A percentile compares a stretch with the other conserved stretches of the same genome.
phyloP scores from a whole-genome alignment of 2,329 filamentous ascomycete species.

The Xylaria sp. region DNA sequence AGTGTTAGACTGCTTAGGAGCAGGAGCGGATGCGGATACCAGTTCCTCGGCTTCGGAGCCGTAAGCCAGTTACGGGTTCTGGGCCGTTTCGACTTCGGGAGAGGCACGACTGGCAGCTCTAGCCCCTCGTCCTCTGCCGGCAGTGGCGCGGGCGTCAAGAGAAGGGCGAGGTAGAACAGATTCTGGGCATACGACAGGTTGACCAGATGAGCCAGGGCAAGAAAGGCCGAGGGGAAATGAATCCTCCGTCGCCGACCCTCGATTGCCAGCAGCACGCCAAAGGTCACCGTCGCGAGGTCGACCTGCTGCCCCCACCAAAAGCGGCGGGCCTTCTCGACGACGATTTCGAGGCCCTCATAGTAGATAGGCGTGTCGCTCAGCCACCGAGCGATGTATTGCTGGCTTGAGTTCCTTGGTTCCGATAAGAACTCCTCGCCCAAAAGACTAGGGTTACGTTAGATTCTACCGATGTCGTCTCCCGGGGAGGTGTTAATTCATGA shows the following conservation, averaged over 20 bases:
- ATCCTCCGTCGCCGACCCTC: constrained; percentile 62
- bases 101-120: constrained; percentile 31
- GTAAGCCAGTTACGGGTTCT: constrained; percentile 37
- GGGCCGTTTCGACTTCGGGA: constrained; percentile 36
- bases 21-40: constrained; percentile 44
- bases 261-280: constrained; percentile 59
- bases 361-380: constrained; percentile 55
- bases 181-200: constrained; percentile 65
- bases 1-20: constrained; percentile 39
- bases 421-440: constrained; percentile 32
- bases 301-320: constrained; percentile 67
- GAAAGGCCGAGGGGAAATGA: constrained; percentile 57
- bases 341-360: constrained; percentile 55
- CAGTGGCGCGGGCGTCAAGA: constrained; percentile 57
- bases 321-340: constrained; percentile 56
- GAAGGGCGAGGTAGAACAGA: constrained; percentile 62
- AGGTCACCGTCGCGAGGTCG: constrained; percentile 56
- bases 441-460: constrained; percentile 22
- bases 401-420: constrained; percentile 34
- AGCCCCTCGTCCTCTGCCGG: constrained; percentile 33
- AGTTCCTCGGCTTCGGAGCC: constrained; percentile 47
- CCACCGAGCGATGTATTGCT: constrained; percentile 52
- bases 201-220: constrained; percentile 61
- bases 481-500: not conserved
- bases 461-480: not conserved